Conservation (phyloP, 169 alveolate species). For the Plasmodium gonderi region DNA sequence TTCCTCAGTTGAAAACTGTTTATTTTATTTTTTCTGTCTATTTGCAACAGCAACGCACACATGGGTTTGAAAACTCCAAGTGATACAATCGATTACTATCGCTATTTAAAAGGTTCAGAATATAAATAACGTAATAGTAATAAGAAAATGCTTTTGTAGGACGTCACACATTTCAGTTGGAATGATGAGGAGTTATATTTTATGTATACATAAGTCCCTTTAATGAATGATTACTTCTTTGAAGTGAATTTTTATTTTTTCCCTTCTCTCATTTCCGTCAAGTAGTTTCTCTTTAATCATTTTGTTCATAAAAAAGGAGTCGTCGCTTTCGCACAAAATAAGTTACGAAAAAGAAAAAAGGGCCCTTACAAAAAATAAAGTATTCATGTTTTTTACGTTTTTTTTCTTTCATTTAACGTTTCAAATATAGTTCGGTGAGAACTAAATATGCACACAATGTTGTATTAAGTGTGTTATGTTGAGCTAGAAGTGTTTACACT, state of each 20-base stretch:
- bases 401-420: background rate
- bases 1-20: background rate
- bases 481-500: too few relatives aligned
- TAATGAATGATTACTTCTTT: conserved; percentile 24
- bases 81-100: background rate
- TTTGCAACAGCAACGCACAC: background rate
- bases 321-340: background rate
- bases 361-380: background rate
- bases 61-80: background rate
- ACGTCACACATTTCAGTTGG: background rate
- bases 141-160: background rate
- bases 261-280: conserved; percentile 1
- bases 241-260: conserved; percentile 8
- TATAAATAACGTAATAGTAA: background rate
- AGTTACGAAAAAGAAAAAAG: background rate
- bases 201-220: background rate
- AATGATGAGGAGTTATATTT: background rate
- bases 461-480: too few relatives aligned
- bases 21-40: background rate
- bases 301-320: background rate
- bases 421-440: background rate
- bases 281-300: conserved; percentile 13
- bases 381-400: background rate
- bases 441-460: background rate
- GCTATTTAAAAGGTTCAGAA: background rate